phyloP scores from a whole-genome alignment of 805 yeast species.

The Candida arabinofermentans region DNA sequence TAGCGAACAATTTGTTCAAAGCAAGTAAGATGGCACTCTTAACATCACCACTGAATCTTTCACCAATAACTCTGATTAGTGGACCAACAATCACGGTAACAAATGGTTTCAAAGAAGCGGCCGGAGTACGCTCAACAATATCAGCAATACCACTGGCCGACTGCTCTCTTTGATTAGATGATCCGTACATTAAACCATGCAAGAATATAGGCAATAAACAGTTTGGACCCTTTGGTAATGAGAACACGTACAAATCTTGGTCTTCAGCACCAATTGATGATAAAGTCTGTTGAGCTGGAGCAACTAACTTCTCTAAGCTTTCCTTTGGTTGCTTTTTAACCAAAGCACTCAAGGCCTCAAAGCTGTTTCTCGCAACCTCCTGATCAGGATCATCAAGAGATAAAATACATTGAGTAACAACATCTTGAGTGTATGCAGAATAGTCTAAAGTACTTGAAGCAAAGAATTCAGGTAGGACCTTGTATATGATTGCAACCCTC shows the following conservation, averaged over 20 bases:
- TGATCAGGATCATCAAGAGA: conserved; percentile 68
- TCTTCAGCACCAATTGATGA: conserved; percentile 58
- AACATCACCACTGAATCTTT: conserved; percentile 84
- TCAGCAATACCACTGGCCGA: conserved; percentile 90
- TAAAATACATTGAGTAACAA: conserved; percentile 65
- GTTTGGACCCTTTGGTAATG: conserved; percentile 77
- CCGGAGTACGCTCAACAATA: conserved; percentile 79
- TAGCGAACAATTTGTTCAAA: conserved; percentile 67
- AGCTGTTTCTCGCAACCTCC: conserved; percentile 60
- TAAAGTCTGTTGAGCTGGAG: conserved; percentile 76
- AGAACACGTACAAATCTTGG: conserved; percentile 69
- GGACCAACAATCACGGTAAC: conserved; percentile 97
- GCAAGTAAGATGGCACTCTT: conserved; percentile 92
- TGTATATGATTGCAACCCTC: conserved; percentile 60
- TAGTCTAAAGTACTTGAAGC: conserved; percentile 62
- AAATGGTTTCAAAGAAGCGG: conserved; percentile 75
- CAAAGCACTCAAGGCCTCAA: conserved; percentile 60
- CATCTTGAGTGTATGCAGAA: conserved; percentile 67
- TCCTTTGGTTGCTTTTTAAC: conserved; percentile 73
- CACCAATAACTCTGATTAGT: conserved; percentile 95
- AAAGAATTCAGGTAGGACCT: conserved; percentile 71
- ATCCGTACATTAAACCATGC: conserved; percentile 95
- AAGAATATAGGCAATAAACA: conserved; percentile 87
- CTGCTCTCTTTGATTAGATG: conserved; percentile 72
- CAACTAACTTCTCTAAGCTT: conserved; percentile 68